Base-by-base conservation (phyloP, 768 basidiomycete species). In the Glaciozyma antarctica region DNA sequence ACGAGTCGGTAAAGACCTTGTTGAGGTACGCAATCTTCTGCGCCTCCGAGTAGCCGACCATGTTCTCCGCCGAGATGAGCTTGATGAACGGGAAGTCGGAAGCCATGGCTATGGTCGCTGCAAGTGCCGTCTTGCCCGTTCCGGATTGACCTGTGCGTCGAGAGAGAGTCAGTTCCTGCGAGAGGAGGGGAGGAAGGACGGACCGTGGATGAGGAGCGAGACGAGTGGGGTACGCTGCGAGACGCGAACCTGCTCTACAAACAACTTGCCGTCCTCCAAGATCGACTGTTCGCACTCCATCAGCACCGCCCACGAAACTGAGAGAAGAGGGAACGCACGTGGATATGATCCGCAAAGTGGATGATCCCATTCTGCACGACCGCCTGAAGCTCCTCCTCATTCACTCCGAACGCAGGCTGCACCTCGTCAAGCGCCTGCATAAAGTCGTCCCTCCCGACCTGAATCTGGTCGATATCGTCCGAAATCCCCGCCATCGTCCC, bases 1-100 rank as follows among this genome's bases (percentile, higher is more conserved):
- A 93, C 69, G 88, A 91, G 78, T 99, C 95, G 56, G 82, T 81
- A 77, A 99, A 99, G 43, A 91, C 83, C 78, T 93, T 98, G 75
- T 84, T 88, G 74, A 99, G 88, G 3, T 91, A 84, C 0, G 84
- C 80, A 52, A 99, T 86, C 79, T 99, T 98, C 76, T 92, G 90
- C 19, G 81, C 77, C 76, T 98, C 95, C n/a, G 86, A 84, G 77
- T 84, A 93, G 12, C 95, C 95, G 66, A 98, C 88, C 95, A 99
- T 99, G 72, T 82, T 86, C 73, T 97, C 95, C 0, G 95, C 90
- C 3, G 92, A 89, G 64, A 98, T 85, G 47, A 99, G 82, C 76
- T 99, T 98, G 80, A 99, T 94, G 80, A 99, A 99, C 0, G 95
- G 95, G 77, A 86, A 99, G 69, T 86, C 81, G n/a, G 94, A 97